A percentile compares a stretch with the other conserved stretches of the same genome.
phyloP scores from a whole-genome alignment of 225 moss, liverwort and hornwort genomes.

The Asterella californica region DNA sequence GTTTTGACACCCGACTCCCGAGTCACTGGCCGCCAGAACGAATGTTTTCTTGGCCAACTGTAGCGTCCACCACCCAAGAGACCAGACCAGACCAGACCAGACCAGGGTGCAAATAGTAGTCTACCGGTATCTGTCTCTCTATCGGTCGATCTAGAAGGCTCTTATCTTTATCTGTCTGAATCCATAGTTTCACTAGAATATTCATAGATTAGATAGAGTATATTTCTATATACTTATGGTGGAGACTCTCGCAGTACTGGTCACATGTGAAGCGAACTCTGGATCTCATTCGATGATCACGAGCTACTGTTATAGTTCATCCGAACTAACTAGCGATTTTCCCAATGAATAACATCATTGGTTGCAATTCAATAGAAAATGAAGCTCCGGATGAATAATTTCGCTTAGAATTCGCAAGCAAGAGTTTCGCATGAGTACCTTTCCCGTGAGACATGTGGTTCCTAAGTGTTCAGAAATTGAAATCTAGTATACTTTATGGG shows the following conservation, averaged over 20 bases:
- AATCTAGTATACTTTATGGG: too few relatives aligned
- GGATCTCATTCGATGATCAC: neutral
- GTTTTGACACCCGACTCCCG: neutral
- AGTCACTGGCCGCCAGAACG: neutral
- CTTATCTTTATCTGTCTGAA: neutral
- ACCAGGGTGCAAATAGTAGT: conserved; percentile 1
- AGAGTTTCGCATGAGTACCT: too few relatives aligned
- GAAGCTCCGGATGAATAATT: too few relatives aligned
- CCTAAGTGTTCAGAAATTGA: too few relatives aligned
- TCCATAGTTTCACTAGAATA: neutral
- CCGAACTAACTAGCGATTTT: too few relatives aligned
- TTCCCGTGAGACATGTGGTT: too few relatives aligned
- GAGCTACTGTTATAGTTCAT: too few relatives aligned
- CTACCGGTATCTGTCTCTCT: neutral
- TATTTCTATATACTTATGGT: neutral
- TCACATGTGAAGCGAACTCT: neutral
- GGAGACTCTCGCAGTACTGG: neutral
- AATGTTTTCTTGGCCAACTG: neutral
- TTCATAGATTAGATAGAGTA: neutral
- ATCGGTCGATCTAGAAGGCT: neutral
- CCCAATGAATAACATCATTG: too few relatives aligned
- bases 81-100: neutral
- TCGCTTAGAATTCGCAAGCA: too few relatives aligned
- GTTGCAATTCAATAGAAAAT: too few relatives aligned
- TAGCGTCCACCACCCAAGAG: neutral